These are phyloP conservation scores for Leishmania turanica DNA, from an alignment of 208 protist species.

Conservation along the genomic window DNA sequence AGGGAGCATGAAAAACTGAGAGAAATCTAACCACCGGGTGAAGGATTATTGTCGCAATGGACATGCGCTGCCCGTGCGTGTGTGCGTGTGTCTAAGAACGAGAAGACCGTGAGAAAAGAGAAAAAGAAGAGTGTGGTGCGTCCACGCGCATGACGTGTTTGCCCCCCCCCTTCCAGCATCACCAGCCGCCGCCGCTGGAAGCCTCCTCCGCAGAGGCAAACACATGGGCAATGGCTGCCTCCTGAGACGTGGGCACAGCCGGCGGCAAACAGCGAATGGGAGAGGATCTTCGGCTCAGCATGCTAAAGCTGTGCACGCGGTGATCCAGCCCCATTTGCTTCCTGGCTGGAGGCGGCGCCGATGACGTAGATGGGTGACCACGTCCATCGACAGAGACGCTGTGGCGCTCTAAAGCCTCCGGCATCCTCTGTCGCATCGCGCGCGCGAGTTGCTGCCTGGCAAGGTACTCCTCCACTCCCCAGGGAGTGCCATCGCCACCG, in stretches of 20 bases:
- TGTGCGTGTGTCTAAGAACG: background rate
- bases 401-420: background rate
- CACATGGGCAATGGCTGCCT: background rate
- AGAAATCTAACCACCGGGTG: background rate
- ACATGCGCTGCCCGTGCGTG: background rate
- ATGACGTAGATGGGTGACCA: background rate
- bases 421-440: constrained; percentile 9
- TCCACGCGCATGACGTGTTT: background rate
- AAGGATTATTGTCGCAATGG: background rate
- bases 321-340: background rate
- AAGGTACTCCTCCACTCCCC: constrained; percentile 28
- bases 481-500: constrained; percentile 23
- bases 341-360: background rate
- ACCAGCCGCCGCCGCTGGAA: no score
- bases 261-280: constrained; percentile 35
- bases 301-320: background rate
- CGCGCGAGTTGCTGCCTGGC: constrained; percentile 24
- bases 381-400: background rate
- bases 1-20: background rate
- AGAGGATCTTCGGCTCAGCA: background rate
- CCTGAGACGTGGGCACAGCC: constrained; percentile 10
- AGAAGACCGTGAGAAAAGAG: background rate
- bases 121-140: background rate
- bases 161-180: background rate
- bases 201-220: background rate